Evolutionary conservation across 108 stramenopile genomes (phyloP).

Genomic region (Conticribra guillardii): DNA sequence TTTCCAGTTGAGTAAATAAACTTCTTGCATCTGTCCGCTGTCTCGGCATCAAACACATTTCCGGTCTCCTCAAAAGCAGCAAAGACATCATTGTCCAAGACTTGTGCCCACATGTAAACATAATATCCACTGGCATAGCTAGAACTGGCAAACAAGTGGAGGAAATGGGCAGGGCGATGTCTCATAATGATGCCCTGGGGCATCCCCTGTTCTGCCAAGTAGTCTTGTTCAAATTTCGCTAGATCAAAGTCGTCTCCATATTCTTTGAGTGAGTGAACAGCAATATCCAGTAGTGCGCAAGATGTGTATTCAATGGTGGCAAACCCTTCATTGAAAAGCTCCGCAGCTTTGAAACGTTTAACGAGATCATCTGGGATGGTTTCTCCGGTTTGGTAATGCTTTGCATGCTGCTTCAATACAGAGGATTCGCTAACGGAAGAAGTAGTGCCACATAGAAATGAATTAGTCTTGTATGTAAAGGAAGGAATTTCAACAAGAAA

Average conservation of each 20-base stretch:
- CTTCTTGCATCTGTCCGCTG: constrained; percentile 59
- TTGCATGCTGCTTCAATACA: constrained; percentile 67
- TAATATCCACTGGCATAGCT: constrained; percentile 78
- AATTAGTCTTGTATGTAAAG: too few relatives aligned
- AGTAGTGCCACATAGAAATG: too few relatives aligned
- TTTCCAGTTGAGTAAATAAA: constrained; percentile 78
- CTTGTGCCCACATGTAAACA: constrained; percentile 50
- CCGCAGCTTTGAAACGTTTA: constrained; percentile 66
- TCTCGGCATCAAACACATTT: constrained; percentile 65
- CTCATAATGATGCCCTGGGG: constrained; percentile 82
- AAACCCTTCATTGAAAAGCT: constrained; percentile 80
- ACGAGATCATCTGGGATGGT: constrained; percentile 71
- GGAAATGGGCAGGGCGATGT: constrained; percentile 75
- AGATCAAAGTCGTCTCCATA: constrained; percentile 74
- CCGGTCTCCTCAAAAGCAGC: constrained; percentile 79
- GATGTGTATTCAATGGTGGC: constrained; percentile 77
- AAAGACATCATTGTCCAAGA: constrained; percentile 78
- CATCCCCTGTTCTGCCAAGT: constrained; percentile 75
- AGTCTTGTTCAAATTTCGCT: constrained; percentile 63
- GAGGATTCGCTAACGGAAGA: constrained; percentile 57
- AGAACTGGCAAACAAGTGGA: constrained; percentile 64
- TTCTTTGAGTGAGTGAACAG: constrained; percentile 67
- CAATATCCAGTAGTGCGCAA: constrained; percentile 82
- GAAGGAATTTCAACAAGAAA: too few relatives aligned
- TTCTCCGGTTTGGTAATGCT: constrained; percentile 72